Evolutionary conservation across 2,329 filamentous ascomycete genomes (phyloP).

Genomic region (Teratosphaeria gauchensis): DNA sequence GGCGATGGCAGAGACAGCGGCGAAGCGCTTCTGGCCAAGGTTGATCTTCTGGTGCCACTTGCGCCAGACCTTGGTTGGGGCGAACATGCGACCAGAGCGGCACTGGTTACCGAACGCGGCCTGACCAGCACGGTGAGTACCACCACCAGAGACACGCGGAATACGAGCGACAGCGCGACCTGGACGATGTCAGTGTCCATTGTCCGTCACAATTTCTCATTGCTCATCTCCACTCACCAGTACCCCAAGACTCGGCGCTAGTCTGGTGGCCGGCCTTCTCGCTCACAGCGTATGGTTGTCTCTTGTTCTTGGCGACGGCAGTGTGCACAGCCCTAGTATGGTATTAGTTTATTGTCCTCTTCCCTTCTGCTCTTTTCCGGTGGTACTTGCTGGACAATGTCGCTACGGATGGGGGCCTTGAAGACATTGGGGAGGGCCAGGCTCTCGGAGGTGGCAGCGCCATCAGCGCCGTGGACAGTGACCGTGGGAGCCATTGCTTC

Average conservation of each 20-base stretch:
- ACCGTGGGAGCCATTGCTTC: slow-evolving; percentile 58
- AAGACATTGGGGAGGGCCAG: slow-evolving; percentile 95
- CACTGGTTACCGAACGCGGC: slow-evolving; percentile 99
- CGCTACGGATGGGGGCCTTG: slow-evolving; percentile 91
- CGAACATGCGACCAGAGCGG: slow-evolving; percentile 99
- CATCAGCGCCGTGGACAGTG: slow-evolving; percentile 93
- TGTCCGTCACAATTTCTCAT: slow-evolving; percentile 1
- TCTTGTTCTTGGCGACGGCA: slow-evolving; percentile 99
- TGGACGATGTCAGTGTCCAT: slow-evolving; percentile 30
- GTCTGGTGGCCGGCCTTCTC: slow-evolving; percentile 99
- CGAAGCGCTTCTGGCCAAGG: slow-evolving; percentile 98
- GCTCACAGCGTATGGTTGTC: slow-evolving; percentile 98
- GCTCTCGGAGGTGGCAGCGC: slow-evolving; percentile 79
- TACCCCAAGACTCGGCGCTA: slow-evolving; percentile 99
- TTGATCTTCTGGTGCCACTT: slow-evolving; percentile 99
- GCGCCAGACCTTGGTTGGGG: slow-evolving; percentile 99
- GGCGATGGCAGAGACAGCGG: slow-evolving; percentile 92
- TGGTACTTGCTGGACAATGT: slow-evolving; percentile 86
- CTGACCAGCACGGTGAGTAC: slow-evolving; percentile 99
- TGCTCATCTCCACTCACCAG: slow-evolving; percentile 49
- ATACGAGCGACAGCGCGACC: slow-evolving; percentile 99
- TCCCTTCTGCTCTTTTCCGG: neutral
- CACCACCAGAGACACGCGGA: slow-evolving; percentile 99
- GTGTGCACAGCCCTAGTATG: slow-evolving; percentile 66
- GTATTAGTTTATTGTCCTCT: slow-evolving; percentile 15